Percentiles rank a stretch among this genome's conserved stretches.
Evolutionary conservation across 192 early-diverging fungal species (phyloP).

Genomic region (Funneliformis mosseae): DNA sequence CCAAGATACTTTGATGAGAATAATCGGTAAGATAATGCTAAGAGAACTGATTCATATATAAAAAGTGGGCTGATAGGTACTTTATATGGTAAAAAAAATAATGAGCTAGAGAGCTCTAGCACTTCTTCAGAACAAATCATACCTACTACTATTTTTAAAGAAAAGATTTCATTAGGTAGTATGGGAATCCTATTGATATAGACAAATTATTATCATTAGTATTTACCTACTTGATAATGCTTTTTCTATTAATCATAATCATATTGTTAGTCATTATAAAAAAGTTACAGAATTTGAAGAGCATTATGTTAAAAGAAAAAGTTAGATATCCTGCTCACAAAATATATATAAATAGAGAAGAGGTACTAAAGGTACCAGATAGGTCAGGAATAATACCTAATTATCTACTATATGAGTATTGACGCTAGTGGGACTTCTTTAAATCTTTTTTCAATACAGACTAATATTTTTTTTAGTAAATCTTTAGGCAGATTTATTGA

Average conservation of each 20-base stretch:
- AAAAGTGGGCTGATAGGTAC: neutral
- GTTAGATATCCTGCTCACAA: too few species aligned
- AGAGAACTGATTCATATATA: neutral
- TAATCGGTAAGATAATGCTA: neutral
- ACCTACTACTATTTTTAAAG: neutral
- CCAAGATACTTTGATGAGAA: neutral
- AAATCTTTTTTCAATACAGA: too few species aligned
- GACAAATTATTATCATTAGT: neutral
- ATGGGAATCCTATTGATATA: neutral
- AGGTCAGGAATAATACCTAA: too few species aligned
- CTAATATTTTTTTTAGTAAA: too few species aligned
- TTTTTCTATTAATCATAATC: constrained; percentile 8
- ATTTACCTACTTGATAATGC: neutral
- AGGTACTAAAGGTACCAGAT: too few species aligned
- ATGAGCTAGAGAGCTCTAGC: neutral
- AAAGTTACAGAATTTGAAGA: neutral
- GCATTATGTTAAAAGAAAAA: neutral
- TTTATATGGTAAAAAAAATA: too few species aligned
- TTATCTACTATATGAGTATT: too few species aligned
- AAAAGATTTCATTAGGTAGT: neutral
- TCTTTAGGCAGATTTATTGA: too few species aligned
- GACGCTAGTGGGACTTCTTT: too few species aligned
- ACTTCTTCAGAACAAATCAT: neutral
- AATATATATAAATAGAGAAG: too few species aligned
- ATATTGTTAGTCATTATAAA: neutral